Base-by-base conservation (phyloP, 2,329 filamentous ascomycete species). In the Neospermospora avenae region DNA sequence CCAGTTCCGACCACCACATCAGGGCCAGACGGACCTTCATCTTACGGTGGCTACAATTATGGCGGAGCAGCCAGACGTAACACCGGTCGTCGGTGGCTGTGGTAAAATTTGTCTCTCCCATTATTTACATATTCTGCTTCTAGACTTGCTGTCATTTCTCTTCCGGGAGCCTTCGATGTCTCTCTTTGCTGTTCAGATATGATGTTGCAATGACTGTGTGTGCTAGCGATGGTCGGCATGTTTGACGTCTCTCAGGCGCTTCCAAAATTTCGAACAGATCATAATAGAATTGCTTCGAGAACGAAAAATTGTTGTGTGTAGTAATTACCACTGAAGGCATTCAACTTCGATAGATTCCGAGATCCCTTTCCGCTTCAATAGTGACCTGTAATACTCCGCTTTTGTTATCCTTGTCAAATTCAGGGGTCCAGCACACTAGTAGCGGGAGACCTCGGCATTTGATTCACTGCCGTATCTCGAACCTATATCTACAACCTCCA, bases 131-230 rank as follows among this genome's bases (percentile, higher is more conserved):
- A 58, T 55, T 56, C 65, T 55, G 57, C 60, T 67, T 66, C 62
- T 66, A 63, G 54, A 63, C 55, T 63, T 65, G 62, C 59, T 61
- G 45, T 61, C 54, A 63, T 62, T 55, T 62, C 31, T 37, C 52
- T 22, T n/a, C n/a, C 22, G 34, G 39, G 25, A 18, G 24, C 54
- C 24, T 52, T 48, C 35, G 49, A 63, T 49, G 41, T 56, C 41
- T 24, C n/a, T 55, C 35, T 55, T 28, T 37, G 35, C 25, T 16
- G 46, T 58, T 60, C 20, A 35, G 46, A 49, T 59, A 57, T 53
- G 55, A 54, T 62, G 42, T 64, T 57, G 52, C 55, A n/a, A 56
- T 59, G 60, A 53, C 31, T 24, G 42, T 24, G 55, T 11, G 37
- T 55, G 18, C 7, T 49, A 10, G 51, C 42, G 58, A 45, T 53